Evolutionary conservation across 1,139 yeast genomes (phyloP), one percentile per base, ranked within the genome.

Genomic region (Chernovozyma aurita): DNA sequence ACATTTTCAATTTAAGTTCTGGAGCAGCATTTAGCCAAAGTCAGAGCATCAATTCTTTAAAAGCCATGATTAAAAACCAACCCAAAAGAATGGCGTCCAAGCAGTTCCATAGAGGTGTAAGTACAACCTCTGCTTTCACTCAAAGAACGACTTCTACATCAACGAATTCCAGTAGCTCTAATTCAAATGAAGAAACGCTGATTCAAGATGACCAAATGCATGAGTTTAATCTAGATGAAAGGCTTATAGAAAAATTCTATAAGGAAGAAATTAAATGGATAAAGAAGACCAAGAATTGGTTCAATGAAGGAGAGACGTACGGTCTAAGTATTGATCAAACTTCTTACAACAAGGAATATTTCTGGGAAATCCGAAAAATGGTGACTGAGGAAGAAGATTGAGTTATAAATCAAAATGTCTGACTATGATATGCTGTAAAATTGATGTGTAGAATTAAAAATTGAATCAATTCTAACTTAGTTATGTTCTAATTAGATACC

Each of bases 301-400:
- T 76, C 44, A 57, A 62, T 8, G 64, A 65, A 8, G 58, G 65
- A 32, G 75, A 65, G 38, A 50, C 40, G 6, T 63, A 61, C 41
- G 51, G 50, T 31, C 38, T 50, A n/a, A 41, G 43, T 15, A 46
- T 38, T 17, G 30, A 31, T 5, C 39, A 32, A 4, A 33, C 31
- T 18, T 30, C 34, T 4, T 45, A 53, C 42, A 66, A 60, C 39
- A 50, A 60, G 24, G 76, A 72, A 30, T 65, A 70, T 48, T 61
- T 68, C 45, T 68, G 76, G 68, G 83, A 77, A 46, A 75, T 77
- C 31, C 55, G 82, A 31, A 66, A 67, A 40, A 66, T 77, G 74
- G 78, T 77, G 3, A 61, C 68, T 45, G 74, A 68, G 37, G 57
- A 60, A 37, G 61, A 57, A 33, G 46, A 37, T 28, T 39, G 38